Evolutionary conservation across 2,329 filamentous ascomycete genomes (phyloP), one percentile per base, ranked within the genome.

Genomic region (Cryphonectria carpinicola): DNA sequence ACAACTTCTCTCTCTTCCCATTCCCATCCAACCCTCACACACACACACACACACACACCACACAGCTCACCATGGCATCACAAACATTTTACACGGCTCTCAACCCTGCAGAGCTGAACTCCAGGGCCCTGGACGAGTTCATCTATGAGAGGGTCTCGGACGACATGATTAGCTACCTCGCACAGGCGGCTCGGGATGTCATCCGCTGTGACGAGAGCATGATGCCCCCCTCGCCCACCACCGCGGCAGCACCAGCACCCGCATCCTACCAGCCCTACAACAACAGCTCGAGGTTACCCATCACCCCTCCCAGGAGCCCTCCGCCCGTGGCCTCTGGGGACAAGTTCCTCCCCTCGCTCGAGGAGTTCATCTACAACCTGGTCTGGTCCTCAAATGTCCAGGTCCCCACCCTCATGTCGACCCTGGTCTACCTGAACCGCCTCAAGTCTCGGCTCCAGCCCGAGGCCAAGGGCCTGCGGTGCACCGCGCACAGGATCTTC

Each of bases 401-500:
- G 85, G 95, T 98, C 67, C 93, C 96, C 17, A 99, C 96, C 10
- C 88, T 99, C 75, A 98, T 99, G 96, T 95, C 94, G 49, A 95
- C 95, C 10, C 88, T 99, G 56, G 94, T 98, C 80, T 99, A 98
- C 86, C 91, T 99, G 70, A 89, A 88, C 78, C 90, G 95, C 72
- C 88, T 99, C 78, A 93, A 92, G 83, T 88, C 91, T 66, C 91
- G 93, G 76, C 90, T 99, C 39, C 95, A 97, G 75, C 93, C 95
- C 71, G 94, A 97, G 79, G 95, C 96, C 76, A 97, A 97, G 84
- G 96, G 96, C 74, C 93, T 98, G 83, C 91, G 93, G 77, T 98
- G 96, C 86, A 98, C 96, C 35, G 94, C 95, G 63, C 96, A 99
- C 85, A 92, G 96, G 77, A 98, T 99, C 86, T 98, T 99, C 84